Conservation (phyloP, 73 alveolate genomes). For the Urostyla sp. region DNA sequence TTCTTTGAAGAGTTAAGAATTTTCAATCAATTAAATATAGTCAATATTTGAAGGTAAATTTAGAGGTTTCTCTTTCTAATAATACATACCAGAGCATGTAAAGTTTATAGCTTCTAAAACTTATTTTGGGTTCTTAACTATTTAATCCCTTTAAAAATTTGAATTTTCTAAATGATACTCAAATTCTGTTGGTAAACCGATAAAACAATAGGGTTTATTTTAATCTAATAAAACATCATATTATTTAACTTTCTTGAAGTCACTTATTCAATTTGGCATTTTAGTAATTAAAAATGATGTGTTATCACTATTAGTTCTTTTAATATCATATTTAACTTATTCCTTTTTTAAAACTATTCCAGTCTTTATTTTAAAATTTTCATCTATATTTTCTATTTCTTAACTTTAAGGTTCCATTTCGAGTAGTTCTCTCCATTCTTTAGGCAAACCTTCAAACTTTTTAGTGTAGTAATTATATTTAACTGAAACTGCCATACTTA, state of each 20-base stretch:
- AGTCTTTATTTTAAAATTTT: slow-evolving; percentile 19
- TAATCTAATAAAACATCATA: slow-evolving; percentile 34
- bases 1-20: slow-evolving; percentile 54
- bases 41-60: slow-evolving; percentile 38
- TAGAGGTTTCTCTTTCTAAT: slow-evolving; percentile 23
- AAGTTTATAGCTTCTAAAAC: slow-evolving; percentile 38
- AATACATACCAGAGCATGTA: slow-evolving; percentile 15
- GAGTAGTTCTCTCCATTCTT: slow-evolving; percentile 54
- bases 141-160: slow-evolving; percentile 26
- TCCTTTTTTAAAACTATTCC: neutral
- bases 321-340: neutral
- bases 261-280: neutral
- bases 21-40: slow-evolving; percentile 17
- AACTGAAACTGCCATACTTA: slow-evolving; percentile 16
- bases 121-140: slow-evolving; percentile 32
- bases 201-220: neutral
- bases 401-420: slow-evolving; percentile 37
- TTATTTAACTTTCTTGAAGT: neutral
- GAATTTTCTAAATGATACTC: slow-evolving; percentile 25
- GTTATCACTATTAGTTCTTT: neutral
- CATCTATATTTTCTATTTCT: slow-evolving; percentile 43
- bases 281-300: neutral
- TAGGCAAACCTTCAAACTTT: slow-evolving; percentile 43
- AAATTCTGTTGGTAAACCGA: slow-evolving; percentile 43
- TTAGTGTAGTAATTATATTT: slow-evolving; percentile 10